A percentile compares a stretch with the other conserved stretches of the same genome.
These are phyloP conservation scores for Rhododendron molle DNA, from an alignment of 148 eudicot genomes.

Conservation along the genomic window DNA sequence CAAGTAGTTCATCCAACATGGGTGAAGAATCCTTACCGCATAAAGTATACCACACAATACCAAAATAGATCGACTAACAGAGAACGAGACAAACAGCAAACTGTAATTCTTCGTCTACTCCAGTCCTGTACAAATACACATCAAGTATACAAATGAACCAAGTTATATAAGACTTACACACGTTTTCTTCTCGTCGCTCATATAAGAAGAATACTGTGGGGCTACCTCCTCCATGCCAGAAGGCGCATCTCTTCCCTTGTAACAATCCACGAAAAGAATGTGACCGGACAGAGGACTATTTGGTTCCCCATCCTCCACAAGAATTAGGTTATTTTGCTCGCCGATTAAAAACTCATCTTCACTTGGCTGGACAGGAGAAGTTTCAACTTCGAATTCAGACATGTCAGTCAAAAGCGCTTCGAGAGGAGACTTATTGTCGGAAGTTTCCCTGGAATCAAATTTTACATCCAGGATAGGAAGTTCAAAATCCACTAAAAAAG, in stretches of 20 bases:
- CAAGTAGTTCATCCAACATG: background rate
- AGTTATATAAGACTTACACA: conserved; percentile 33
- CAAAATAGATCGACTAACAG: background rate
- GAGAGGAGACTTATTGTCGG: conserved; percentile 27
- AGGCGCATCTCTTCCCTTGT: conserved; percentile 20
- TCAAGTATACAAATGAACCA: background rate
- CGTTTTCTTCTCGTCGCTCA: conserved; percentile 12
- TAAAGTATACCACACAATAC: background rate
- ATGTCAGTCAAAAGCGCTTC: conserved; percentile 45
- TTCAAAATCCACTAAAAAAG: conserved; percentile 51
- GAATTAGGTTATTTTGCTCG: conserved; percentile 22
- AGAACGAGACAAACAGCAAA: background rate
- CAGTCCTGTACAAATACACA: background rate
- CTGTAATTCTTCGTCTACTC: background rate
- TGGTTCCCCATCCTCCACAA: conserved; percentile 18
- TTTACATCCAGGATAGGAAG: conserved; percentile 78
- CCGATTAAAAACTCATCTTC: conserved; percentile 1
- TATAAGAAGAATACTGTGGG: conserved; percentile 9
- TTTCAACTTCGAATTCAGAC: conserved; percentile 23
- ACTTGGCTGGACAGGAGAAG: conserved; percentile 19
- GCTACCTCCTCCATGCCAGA: conserved; percentile 15
- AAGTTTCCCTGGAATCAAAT: conserved; percentile 33
- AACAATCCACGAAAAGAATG: conserved; percentile 31
- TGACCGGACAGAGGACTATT: conserved; percentile 6
- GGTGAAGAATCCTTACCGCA: background rate